A percentile compares a stretch with the other conserved stretches of the same genome.
These are phyloP conservation scores for Sequoiadendron giganteum DNA, from an alignment of 75 land plant species.

Conservation along the genomic window DNA sequence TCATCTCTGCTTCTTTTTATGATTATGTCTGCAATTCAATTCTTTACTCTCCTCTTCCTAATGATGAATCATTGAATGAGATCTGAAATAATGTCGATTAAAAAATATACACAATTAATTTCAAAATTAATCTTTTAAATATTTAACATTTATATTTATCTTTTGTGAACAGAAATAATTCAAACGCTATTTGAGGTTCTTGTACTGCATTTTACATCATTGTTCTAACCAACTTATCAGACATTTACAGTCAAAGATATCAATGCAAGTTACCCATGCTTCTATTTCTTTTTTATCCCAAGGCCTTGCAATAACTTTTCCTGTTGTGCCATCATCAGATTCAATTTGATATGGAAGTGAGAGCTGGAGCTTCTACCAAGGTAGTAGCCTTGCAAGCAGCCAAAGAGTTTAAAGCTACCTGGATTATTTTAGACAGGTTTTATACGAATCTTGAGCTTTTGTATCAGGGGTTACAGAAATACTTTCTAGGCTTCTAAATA, in stretches of 20 bases:
- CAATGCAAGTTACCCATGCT: no score
- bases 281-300: neutral
- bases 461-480: neutral
- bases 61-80: no score
- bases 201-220: neutral
- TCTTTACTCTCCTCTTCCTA: no score
- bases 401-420: neutral
- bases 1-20: no score
- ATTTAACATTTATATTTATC: neutral
- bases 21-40: no score
- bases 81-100: no score
- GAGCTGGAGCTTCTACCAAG: neutral
- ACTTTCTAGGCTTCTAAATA: neutral
- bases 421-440: neutral
- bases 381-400: neutral
- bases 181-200: neutral
- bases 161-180: neutral
- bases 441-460: neutral
- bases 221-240: neutral
- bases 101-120: no score
- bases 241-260: neutral
- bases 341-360: neutral
- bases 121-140: no score
- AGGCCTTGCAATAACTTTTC: no score
- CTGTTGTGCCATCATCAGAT: neutral